phyloP scores from a whole-genome alignment of 2,329 filamentous ascomycete genomes.

The Xylogone sp. region DNA sequence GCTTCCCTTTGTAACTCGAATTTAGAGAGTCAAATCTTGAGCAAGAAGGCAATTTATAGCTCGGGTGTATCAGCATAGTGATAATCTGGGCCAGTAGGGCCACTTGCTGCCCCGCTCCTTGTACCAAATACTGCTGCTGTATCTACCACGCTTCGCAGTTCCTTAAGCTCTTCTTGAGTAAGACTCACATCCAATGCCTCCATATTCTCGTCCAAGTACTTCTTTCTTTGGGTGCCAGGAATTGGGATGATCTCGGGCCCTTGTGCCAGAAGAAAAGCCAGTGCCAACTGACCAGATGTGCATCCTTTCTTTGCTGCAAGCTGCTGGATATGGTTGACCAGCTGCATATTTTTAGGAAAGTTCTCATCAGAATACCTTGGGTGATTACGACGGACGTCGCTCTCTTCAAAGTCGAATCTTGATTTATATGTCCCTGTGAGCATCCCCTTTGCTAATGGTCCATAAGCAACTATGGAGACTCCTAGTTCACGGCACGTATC shows the following conservation, averaged over 20 bases:
- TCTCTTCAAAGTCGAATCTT: constrained; percentile 40
- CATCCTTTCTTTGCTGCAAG: constrained; percentile 44
- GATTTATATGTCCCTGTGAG: constrained; percentile 45
- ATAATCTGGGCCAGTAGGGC: not conserved
- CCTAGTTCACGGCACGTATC: constrained; percentile 38
- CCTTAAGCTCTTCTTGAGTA: constrained; percentile 25
- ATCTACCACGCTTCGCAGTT: not conserved
- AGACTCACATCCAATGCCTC: constrained; percentile 26
- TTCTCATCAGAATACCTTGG: constrained; percentile 45
- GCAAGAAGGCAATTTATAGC: too few relatives aligned
- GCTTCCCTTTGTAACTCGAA: too few relatives aligned
- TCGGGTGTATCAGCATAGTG: not conserved
- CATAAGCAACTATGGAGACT: constrained; percentile 30
- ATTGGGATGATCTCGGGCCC: constrained; percentile 50
- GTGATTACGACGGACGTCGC: constrained; percentile 40
- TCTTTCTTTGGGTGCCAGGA: constrained; percentile 43
- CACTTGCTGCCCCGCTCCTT: not conserved
- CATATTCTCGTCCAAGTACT: constrained; percentile 42
- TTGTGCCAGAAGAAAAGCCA: constrained; percentile 50
- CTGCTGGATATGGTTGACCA: constrained; percentile 38
- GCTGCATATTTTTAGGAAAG: constrained; percentile 41
- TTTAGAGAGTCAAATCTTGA: too few relatives aligned
- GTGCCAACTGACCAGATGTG: constrained; percentile 45
- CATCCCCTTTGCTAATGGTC: constrained; percentile 50
- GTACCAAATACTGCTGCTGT: not conserved